Evolutionary conservation across 192 early-diverging fungal genomes (phyloP), one percentile per base, ranked within the genome.

Genomic region (Coemansia sp.): DNA sequence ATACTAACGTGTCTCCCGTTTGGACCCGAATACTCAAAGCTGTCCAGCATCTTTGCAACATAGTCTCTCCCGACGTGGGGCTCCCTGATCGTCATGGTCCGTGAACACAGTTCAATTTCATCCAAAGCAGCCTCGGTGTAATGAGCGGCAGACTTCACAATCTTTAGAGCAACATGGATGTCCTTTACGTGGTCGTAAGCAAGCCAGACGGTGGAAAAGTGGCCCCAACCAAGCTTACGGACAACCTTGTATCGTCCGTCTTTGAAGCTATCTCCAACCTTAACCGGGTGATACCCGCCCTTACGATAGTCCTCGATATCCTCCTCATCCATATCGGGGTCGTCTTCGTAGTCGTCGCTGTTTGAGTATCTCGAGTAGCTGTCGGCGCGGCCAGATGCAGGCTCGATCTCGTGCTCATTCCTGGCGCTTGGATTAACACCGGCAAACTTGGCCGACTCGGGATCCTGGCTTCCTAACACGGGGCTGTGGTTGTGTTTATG

Each of bases 161-260:
- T 92, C 76, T 99, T 99, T 23, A 99, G 88, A 2, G 97, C 97
- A 43, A 95, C 93, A 69, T 94, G 93, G 3, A 89, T 90, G 60
- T 90, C 83, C 21, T 74, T 85, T 87, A 85, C 80, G 64, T 73
- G 73, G 75, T 98, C 95, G 58, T 86, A 84, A 14, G 90, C 93
- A 52, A 99, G 87, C 97, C 97, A 99, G 10, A 99, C 97, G 0
- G 97, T 99, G 26, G 94, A 95, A 68, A 99, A 99, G 68, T 99
- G 97, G 16, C 97, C 97, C 97, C 97, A 99, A 18, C 97, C 97
- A 38, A 99, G 89, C 76, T 99, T 99, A 64, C 92, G 88, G 45
- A 97, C 71, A 23, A 97, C 85, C n/a, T 75, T 83, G 79, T 99
- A 99, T 23, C 91, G 87, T 8, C 86, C 85, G 15, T 91, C 87